phyloP scores from a whole-genome alignment of 768 basidiomycete species.

The Psilocybe cyanescens region DNA sequence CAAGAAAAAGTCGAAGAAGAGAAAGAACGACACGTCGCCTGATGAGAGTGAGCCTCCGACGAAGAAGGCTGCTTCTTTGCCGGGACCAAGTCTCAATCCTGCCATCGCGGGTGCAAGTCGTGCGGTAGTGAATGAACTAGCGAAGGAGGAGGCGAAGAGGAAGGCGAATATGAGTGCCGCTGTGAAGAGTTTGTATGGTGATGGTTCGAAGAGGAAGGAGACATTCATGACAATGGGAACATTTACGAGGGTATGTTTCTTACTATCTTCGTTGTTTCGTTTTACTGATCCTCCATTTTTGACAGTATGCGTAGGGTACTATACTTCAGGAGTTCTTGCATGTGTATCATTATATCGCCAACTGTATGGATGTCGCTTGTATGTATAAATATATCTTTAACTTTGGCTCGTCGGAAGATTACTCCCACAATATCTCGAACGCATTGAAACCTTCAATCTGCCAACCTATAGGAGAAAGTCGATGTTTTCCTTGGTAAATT shows the following conservation, averaged over 20 bases:
- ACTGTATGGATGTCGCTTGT: not conserved
- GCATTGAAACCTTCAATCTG: no score
- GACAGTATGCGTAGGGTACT: slow-evolving; percentile 15
- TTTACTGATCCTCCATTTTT: not conserved
- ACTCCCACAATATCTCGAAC: no score
- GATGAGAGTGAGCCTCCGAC: slow-evolving; percentile 43
- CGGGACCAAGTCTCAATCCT: slow-evolving; percentile 50
- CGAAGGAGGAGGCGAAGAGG: slow-evolving; percentile 81
- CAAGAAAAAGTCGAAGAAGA: slow-evolving; percentile 67
- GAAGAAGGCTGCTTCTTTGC: slow-evolving; percentile 36
- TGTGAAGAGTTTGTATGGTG: slow-evolving; percentile 80
- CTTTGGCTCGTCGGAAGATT: no score
- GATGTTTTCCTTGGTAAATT: no score
- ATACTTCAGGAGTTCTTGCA: not conserved
- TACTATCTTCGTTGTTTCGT: not conserved
- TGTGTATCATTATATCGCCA: slow-evolving; percentile 6
- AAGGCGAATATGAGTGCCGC: slow-evolving; percentile 86
- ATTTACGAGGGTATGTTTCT: slow-evolving; percentile 78
- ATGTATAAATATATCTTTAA: not conserved
- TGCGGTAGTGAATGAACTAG: slow-evolving; percentile 72
- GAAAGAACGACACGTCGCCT: slow-evolving; percentile 42
- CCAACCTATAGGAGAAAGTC: no score
- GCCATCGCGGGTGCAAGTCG: slow-evolving; percentile 59
- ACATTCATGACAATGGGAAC: slow-evolving; percentile 94
- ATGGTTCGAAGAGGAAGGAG: slow-evolving; percentile 67